Conservation (phyloP, 257 asterid genomes). For the Cinchona pubescens region DNA sequence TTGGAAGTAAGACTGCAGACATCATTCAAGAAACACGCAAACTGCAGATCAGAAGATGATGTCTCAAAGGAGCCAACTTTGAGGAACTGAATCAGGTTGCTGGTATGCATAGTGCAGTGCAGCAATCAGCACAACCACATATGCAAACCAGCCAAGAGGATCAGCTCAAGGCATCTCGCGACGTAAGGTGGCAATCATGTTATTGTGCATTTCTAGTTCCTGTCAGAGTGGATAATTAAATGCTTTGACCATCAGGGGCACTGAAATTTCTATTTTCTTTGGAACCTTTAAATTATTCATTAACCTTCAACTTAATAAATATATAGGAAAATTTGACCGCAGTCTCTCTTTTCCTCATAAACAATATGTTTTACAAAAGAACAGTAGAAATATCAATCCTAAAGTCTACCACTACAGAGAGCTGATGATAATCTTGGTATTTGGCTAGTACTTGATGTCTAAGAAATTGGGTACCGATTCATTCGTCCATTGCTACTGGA, state of each 20-base stretch:
- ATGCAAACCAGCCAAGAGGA: constrained; percentile 64
- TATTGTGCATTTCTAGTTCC: constrained; percentile 16
- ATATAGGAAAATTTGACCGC: not conserved
- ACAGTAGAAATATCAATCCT: not conserved
- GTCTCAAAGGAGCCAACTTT: constrained; percentile 33
- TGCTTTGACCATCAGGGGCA: not conserved
- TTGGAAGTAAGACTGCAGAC: constrained; percentile 59
- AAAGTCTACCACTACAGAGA: not conserved
- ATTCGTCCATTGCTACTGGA: not conserved
- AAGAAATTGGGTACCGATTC: not conserved
- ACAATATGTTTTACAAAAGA: not conserved
- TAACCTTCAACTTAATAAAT: not conserved
- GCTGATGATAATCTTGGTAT: not conserved
- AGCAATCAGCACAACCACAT: constrained; percentile 26
- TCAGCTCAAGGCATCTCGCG: constrained; percentile 92
- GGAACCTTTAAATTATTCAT: not conserved
- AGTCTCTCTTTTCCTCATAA: not conserved
- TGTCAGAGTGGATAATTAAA: not conserved
- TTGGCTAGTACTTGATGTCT: not conserved
- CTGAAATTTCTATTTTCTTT: not conserved
- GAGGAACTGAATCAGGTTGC: constrained; percentile 34
- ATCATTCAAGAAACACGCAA: constrained; percentile 57
- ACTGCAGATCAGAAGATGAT: constrained; percentile 57
- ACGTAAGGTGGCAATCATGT: constrained; percentile 76
- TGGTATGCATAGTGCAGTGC: constrained; percentile 20